A percentile compares a stretch with the other conserved stretches of the same genome.
Conservation (phyloP, 495 filamentous ascomycete species). For the Aspergillus wentii region DNA sequence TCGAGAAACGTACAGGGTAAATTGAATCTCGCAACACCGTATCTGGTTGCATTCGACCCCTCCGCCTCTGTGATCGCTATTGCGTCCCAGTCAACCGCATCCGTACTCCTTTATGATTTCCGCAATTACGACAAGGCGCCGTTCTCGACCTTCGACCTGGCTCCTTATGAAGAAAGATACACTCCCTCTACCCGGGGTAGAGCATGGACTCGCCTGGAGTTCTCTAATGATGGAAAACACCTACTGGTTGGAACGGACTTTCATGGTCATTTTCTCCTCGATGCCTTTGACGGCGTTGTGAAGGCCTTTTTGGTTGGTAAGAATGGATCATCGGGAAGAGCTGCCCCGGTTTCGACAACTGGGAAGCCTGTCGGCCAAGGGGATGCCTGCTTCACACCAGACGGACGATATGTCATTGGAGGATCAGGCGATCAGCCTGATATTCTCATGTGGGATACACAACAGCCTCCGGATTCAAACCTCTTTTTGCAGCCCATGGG, state of each 20-base stretch:
- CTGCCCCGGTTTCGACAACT: constrained; percentile 40
- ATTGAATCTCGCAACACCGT: constrained; percentile 69
- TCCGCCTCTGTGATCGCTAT: constrained; percentile 88
- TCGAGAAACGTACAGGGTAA: constrained; percentile 71
- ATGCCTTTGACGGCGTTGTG: constrained; percentile 78
- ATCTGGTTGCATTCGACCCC: constrained; percentile 82
- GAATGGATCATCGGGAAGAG: constrained; percentile 38
- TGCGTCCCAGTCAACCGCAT: constrained; percentile 69
- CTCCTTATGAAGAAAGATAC: constrained; percentile 52
- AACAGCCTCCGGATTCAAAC: constrained; percentile 42
- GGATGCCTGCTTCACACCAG: constrained; percentile 82
- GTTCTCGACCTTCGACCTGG: constrained; percentile 78
- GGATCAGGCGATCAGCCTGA: constrained; percentile 65
- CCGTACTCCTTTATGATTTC: constrained; percentile 85
- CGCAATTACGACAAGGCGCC: constrained; percentile 89
- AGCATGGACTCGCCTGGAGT: constrained; percentile 82
- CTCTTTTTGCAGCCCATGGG: constrained; percentile 59
- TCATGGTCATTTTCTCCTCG: constrained; percentile 78
- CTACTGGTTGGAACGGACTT: constrained; percentile 77
- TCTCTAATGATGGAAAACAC: constrained; percentile 89
- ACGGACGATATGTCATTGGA: constrained; percentile 81
- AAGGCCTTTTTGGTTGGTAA: constrained; percentile 57
- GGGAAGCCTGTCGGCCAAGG: constrained; percentile 58
- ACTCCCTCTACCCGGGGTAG: constrained; percentile 43
- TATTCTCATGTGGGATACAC: constrained; percentile 78